These are phyloP conservation scores for Albifimbria verrucaria DNA, from an alignment of 2,329 filamentous ascomycete genomes.

Conservation along the genomic window DNA sequence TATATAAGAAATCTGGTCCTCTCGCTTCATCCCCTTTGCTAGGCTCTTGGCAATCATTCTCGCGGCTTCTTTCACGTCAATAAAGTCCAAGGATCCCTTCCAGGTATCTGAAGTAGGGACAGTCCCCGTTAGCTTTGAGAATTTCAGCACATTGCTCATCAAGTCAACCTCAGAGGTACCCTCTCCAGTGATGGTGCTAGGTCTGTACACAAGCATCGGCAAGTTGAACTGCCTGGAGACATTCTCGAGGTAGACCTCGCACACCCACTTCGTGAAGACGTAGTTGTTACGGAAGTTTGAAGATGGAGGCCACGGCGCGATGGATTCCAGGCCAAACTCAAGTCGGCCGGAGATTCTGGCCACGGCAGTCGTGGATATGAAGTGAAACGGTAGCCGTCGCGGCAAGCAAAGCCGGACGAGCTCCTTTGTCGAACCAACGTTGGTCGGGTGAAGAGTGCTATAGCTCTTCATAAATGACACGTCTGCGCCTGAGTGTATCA, in stretches of 20 bases:
- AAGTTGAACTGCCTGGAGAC: not conserved
- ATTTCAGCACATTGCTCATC: not conserved
- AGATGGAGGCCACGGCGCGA: not conserved
- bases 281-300: not conserved
- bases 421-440: constrained; percentile 25
- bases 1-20: not conserved
- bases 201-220: not conserved
- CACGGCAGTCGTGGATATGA: not conserved
- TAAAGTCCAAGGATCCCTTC: not conserved
- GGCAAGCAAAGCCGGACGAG: constrained; percentile 13
- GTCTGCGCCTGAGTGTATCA: constrained; percentile 48
- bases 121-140: not conserved
- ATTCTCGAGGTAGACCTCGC: not conserved
- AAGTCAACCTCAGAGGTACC: not conserved
- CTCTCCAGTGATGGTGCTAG: not conserved
- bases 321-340: not conserved
- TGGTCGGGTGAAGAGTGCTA: constrained; percentile 19
- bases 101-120: not conserved
- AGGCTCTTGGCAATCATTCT: not conserved
- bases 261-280: not conserved
- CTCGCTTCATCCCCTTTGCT: not conserved
- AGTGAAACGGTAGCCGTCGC: not conserved
- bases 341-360: not conserved
- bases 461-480: constrained; percentile 30
- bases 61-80: not conserved